These are phyloP conservation scores for Jamesozyma hellenica DNA, from an alignment of 805 yeast genomes.

Conservation along the genomic window DNA sequence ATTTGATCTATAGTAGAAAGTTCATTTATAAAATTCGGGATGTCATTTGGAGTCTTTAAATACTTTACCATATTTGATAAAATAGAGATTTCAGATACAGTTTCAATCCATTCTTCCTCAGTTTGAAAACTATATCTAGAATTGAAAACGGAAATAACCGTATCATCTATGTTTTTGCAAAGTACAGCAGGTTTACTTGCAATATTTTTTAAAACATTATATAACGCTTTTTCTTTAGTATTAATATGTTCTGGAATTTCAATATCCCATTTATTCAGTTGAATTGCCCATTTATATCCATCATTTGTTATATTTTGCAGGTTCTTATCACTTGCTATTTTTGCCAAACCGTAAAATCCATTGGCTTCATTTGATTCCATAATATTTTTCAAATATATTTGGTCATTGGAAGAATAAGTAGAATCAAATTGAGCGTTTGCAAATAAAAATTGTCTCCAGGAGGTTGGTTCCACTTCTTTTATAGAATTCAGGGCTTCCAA, in stretches of 20 bases:
- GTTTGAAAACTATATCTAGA: constrained; percentile 6
- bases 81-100: constrained; percentile 11
- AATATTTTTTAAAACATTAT: constrained; percentile 40
- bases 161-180: constrained; percentile 1
- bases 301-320: constrained; percentile 9
- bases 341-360: constrained; percentile 53
- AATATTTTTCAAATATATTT: too few species aligned
- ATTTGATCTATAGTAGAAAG: constrained; percentile 2
- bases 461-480: constrained; percentile 23
- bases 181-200: neutral
- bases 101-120: constrained; percentile 15
- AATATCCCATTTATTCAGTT: constrained; percentile 66
- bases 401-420: constrained; percentile 8
- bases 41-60: neutral
- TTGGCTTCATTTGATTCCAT: constrained; percentile 36
- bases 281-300: constrained; percentile 62
- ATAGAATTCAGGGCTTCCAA: constrained; percentile 40
- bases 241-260: constrained; percentile 36
- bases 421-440: constrained; percentile 51
- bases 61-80: constrained; percentile 5
- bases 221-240: constrained; percentile 40
- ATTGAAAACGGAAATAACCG: constrained; percentile 2
- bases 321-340: constrained; percentile 29
- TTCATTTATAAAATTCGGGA: neutral
- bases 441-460: constrained; percentile 40